Percentiles rank a stretch among this genome's conserved stretches.
Conservation (phyloP, 1,284 basidiomycete species). For the Mycena sp. region DNA sequence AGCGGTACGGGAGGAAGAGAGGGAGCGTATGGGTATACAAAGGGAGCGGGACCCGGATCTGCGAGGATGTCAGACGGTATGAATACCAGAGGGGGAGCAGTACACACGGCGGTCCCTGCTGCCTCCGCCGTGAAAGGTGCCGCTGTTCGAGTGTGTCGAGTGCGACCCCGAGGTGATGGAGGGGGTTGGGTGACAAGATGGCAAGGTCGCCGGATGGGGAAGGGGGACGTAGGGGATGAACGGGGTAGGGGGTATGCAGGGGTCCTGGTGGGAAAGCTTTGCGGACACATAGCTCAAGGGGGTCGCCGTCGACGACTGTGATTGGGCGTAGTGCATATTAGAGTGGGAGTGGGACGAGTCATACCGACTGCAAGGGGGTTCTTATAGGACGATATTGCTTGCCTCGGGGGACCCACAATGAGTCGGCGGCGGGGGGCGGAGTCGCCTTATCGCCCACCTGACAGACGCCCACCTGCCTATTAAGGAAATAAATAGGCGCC, state of each 20-base stretch:
- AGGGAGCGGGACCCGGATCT: not conserved
- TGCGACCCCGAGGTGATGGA: too few species aligned
- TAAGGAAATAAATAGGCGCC: not conserved
- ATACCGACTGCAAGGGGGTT: conserved; percentile 7
- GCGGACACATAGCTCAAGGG: conserved; percentile 13
- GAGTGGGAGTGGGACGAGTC: conserved; percentile 13
- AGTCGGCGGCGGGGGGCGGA: not conserved
- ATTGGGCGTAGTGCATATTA: conserved; percentile 18
- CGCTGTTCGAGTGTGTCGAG: too few species aligned
- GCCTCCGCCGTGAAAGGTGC: too few species aligned
- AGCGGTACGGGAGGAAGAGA: conserved; percentile 15
- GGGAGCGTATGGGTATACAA: conserved; percentile 10
- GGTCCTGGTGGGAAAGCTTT: conserved; percentile 10
- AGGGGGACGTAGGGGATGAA: conserved; percentile 1
- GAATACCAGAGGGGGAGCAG: too few species aligned
- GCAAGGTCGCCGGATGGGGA: not conserved
- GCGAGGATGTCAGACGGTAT: not conserved
- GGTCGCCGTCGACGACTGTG: conserved; percentile 5
- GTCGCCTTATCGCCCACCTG: not conserved
- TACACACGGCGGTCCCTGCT: too few species aligned
- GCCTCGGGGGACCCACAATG: conserved; percentile 5
- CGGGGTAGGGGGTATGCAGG: not conserved
- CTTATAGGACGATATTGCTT: conserved; percentile 23
- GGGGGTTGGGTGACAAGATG: not conserved
- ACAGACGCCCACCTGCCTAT: not conserved